Evolutionary conservation across 169 alveolate genomes (phyloP), one percentile per base, ranked within the genome.

Genomic region (Plasmodium sp.): DNA sequence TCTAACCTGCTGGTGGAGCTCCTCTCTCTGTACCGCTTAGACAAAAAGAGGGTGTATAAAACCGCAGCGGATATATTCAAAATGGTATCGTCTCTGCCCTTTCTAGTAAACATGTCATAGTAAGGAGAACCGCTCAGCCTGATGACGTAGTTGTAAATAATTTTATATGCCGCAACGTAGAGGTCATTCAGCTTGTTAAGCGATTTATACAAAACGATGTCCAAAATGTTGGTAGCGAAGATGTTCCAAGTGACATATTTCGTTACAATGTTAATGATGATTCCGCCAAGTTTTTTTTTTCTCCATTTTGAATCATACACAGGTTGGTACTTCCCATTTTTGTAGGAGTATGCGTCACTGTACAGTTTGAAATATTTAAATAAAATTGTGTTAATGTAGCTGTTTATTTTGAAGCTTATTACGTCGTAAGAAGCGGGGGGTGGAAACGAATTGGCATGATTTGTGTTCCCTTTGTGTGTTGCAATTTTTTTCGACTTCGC

Each of bases 181-280:
- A 72, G 74, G 83, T 92, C 74, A 27, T 33, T 92, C 83, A 92
- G 83, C 72, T 34, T 92, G 22, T 71, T 82, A 45, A 92, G 74
- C 18, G 92, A 81, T 54, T 92, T 74, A 54, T 92, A 92, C 67
- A 92, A 82, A 82, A 92, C 51, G 6, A 92, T 79, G 22, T 92
- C 95, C 31, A 92, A 56, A 36, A 92, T 92, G 62, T 92, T 92
- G 3, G 83, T 72, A 72, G 75, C 90, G 75, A 81, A 92, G n/a
- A 51, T 41, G 31, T 81, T 81, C n/a, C 75, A 14, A 2, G 48
- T 43, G 36, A 92, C 58, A 58, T 92, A 92, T 31, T 81, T 92
- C 75, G 31, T 39, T 54, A 92, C 34, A 12, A 77, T 48, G 27
- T 92, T 81, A 48, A 92, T 74, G 27, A 92, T 82, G 51, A 92